Percentiles rank a stretch among this genome's conserved stretches.
Evolutionary conservation across 169 alveolate species (phyloP).

Genomic region (Plasmodium inui): DNA sequence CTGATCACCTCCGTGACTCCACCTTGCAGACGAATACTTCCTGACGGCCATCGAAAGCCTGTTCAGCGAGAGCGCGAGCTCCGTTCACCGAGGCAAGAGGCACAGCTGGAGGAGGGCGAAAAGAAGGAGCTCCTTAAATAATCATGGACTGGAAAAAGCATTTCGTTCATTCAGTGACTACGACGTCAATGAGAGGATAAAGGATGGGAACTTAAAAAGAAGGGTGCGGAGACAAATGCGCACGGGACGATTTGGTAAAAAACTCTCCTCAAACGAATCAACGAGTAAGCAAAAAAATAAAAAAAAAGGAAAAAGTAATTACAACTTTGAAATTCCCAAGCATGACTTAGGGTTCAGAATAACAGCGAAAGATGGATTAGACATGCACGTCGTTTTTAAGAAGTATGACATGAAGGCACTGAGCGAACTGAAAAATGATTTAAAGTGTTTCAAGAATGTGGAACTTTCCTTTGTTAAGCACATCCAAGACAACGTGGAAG

Average conservation of each 20-base stretch:
- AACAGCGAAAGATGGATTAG: conserved; percentile 78
- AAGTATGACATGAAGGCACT: conserved; percentile 79
- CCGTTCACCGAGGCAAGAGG: neutral
- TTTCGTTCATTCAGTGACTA: conserved; percentile 48
- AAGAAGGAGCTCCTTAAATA: neutral
- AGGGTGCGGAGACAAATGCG: neutral
- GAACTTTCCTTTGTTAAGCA: conserved; percentile 44
- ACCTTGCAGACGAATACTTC: conserved; percentile 30
- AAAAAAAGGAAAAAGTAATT: conserved; percentile 8
- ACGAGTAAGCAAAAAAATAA: neutral
- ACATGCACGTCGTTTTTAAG: conserved; percentile 77
- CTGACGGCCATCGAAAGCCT: conserved; percentile 35
- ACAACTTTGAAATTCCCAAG: conserved; percentile 59
- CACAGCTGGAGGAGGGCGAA: neutral
- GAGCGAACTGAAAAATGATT: conserved; percentile 54
- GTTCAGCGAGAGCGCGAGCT: conserved; percentile 20
- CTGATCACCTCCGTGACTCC: neutral
- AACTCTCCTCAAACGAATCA: neutral
- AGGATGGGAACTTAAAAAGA: conserved; percentile 6
- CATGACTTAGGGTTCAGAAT: conserved; percentile 71
- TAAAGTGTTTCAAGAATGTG: conserved; percentile 53
- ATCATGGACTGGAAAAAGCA: neutral
- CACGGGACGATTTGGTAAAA: neutral
- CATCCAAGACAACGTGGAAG: conserved; percentile 3
- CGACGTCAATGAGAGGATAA: conserved; percentile 59